Conservation (phyloP, 208 protist genomes). For the Entamoeba histolytica region DNA sequence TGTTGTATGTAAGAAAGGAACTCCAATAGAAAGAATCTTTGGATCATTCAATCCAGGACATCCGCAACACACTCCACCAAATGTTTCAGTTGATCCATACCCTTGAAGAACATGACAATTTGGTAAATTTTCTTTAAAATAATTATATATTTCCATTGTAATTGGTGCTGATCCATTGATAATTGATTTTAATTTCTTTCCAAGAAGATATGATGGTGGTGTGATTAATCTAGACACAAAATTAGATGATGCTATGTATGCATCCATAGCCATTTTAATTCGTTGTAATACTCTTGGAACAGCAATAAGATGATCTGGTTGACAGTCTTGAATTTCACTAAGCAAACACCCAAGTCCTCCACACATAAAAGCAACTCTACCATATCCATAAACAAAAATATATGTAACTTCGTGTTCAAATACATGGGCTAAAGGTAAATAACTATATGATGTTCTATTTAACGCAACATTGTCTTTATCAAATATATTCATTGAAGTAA, state of each 20-base stretch:
- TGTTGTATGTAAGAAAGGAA: background rate
- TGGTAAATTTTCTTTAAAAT: background rate
- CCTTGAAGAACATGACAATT: background rate
- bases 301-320: background rate
- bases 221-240: background rate
- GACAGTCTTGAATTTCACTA: background rate
- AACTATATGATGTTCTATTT: background rate
- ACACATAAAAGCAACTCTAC: background rate
- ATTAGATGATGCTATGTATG: background rate
- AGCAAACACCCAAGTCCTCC: background rate
- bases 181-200: background rate
- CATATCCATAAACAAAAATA: background rate
- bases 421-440: background rate
- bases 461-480: background rate
- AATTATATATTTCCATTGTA: background rate
- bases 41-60: background rate
- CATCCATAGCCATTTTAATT: background rate
- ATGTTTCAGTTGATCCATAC: background rate
- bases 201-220: background rate
- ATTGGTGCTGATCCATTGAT: background rate
- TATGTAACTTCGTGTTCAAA: conserved; percentile 3
- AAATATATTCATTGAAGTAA: background rate
- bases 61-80: background rate
- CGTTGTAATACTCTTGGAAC: background rate
- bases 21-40: background rate